Evolutionary conservation across 305 asterid genomes (phyloP).

Genomic region (Solanum hybrid): DNA sequence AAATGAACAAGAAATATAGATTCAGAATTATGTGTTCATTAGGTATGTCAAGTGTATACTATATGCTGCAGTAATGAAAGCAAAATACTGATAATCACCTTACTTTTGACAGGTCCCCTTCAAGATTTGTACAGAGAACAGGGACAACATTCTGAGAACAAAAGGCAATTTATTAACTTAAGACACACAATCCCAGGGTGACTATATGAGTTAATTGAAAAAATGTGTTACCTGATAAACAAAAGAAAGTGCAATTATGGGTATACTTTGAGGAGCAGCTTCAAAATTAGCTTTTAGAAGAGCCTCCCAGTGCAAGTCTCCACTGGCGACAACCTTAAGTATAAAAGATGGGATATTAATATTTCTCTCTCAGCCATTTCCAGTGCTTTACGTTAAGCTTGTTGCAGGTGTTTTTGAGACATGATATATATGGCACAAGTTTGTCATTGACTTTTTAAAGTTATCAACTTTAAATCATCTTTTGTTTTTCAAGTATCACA

Average conservation of each 20-base stretch:
- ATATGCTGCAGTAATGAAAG: neutral
- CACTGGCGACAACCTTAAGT: constrained; percentile 64
- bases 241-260: constrained; percentile 87
- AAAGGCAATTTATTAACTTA: neutral
- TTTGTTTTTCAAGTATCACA: neutral
- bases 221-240: constrained; percentile 67
- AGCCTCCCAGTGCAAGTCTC: constrained; percentile 84
- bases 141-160: constrained; percentile 86
- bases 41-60: neutral
- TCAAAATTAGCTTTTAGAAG: constrained; percentile 68
- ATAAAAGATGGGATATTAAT: neutral
- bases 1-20: neutral
- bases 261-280: constrained; percentile 84
- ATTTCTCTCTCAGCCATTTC: neutral
- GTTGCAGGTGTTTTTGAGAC: neutral
- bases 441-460: neutral
- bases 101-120: constrained; percentile 79
- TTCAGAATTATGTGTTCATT: neutral
- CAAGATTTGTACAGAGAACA: constrained; percentile 86
- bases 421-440: neutral
- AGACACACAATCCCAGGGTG: neutral
- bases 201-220: neutral
- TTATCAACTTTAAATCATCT: neutral
- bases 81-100: constrained; percentile 43
- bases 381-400: neutral